These are phyloP conservation scores for Geoglossum cookeanum DNA, from an alignment of 2,329 filamentous ascomycete species.

Conservation along the genomic window DNA sequence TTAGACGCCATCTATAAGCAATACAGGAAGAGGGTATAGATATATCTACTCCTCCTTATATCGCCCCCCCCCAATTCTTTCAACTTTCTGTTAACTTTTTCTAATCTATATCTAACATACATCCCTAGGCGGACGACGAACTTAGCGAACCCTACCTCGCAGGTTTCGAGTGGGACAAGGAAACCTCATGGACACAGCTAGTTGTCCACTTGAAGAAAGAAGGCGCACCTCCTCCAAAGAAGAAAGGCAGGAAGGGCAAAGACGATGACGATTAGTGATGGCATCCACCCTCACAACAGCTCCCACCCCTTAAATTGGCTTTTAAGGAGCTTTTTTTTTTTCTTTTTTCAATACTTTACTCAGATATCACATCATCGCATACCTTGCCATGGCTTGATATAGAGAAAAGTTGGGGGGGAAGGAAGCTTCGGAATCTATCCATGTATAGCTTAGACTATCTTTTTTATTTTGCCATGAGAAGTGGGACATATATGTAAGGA, in stretches of 20 bases:
- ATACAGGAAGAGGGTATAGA: slow-evolving; percentile 81
- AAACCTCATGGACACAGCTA: slow-evolving; percentile 75
- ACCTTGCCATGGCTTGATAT: neutral
- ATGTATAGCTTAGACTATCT: neutral
- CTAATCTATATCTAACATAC: neutral
- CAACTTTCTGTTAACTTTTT: too few relatives aligned
- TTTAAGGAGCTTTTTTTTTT: neutral
- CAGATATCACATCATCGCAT: neutral
- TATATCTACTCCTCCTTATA: neutral
- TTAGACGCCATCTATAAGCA: slow-evolving; percentile 89
- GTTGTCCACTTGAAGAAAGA: slow-evolving; percentile 70
- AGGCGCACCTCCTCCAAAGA: slow-evolving; percentile 37
- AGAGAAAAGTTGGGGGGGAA: neutral
- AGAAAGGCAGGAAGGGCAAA: slow-evolving; percentile 36
- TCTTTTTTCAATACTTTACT: neutral
- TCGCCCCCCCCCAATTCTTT: neutral
- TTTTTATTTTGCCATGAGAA: neutral
- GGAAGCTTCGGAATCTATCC: too few relatives aligned
- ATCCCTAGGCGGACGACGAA: slow-evolving; percentile 64
- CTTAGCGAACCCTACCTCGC: slow-evolving; percentile 71
- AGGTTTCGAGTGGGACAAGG: slow-evolving; percentile 92
- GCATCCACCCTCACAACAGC: neutral
- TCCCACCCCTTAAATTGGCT: neutral
- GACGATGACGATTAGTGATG: neutral
- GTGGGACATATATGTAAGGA: neutral